Evolutionary conservation across 768 basidiomycete species (phyloP), one percentile per base, ranked within the genome.

Genomic region (Pulveroboletus frians): DNA sequence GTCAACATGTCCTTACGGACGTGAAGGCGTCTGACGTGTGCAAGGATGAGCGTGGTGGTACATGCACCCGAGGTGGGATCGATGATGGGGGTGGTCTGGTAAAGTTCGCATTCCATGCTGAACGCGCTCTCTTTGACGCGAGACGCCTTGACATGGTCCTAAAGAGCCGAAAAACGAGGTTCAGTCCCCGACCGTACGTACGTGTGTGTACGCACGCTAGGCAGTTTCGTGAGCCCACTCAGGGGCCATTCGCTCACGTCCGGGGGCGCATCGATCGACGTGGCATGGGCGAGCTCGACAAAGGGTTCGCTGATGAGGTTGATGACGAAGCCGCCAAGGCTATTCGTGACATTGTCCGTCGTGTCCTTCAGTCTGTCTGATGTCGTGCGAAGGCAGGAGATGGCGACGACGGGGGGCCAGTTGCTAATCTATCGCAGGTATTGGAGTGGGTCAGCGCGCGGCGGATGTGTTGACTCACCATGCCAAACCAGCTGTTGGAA

Each of bases 281-380:
- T 59, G 15, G 62, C 60, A 49, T 76, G 72, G 11, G 73, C 75
- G 13, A 63, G 56, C 40, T 73, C 70, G 11, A 69, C 42, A 31
- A 67, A 75, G 0, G 74, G 68, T 52, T 80, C 78, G 48, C 76
- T 77, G 57, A 83, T 80, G 57, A 79, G 78, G 54, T 72, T 76
- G 39, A 79, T 71, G 9, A 73, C 73, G 61, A 81, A 83, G 36
- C 72, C 75, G 5, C 39, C 39, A 5, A 65, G 71, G 2, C 64
- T 62, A 49, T 66, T 64, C 60, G 77, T 75, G 43, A 57, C 26
- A 56, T 80, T 81, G 21, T 56, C 49, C 14, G 67, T 57, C 0
- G 76, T 78, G 50, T 80, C 80, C 50, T 72, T 71, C 30, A 58
- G 32, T 6, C 55, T 30, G n/a, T 11, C 58, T 9, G 57, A 53